Percentiles rank a stretch among this genome's conserved stretches.
Conservation (phyloP, 495 filamentous ascomycete species). For the Cetradonia linearis region DNA sequence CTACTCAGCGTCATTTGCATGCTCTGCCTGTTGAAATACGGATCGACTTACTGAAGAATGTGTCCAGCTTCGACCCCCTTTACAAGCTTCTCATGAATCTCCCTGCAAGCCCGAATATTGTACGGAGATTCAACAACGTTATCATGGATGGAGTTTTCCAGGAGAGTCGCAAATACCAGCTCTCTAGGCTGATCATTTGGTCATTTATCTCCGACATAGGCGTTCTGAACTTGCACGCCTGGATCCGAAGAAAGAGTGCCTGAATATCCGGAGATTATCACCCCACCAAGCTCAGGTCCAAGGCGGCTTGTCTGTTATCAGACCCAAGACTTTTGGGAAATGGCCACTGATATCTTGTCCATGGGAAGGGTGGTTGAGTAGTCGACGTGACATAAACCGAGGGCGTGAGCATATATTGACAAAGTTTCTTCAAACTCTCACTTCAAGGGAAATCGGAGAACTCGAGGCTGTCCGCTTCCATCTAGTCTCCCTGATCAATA, state of each 20-base stretch:
- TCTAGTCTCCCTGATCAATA: not conserved
- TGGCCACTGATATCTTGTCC: no score
- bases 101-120: not conserved
- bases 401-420: not conserved
- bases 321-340: no score
- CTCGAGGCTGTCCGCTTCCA: not conserved
- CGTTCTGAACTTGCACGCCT: not conserved
- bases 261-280: no score
- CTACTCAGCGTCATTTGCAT: no score
- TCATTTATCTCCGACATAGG: not conserved
- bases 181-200: not conserved
- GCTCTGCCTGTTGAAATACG: slow-evolving; percentile 2
- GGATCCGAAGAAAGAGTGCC: no score
- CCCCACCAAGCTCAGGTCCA: no score
- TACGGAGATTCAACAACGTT: not conserved
- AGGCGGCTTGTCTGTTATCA: not conserved
- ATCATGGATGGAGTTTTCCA: not conserved
- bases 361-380: not conserved
- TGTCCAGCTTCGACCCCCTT: not conserved
- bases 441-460: not conserved
- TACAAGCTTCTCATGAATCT: not conserved
- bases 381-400: not conserved
- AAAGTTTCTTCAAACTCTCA: not conserved
- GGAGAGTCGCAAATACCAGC: not conserved
- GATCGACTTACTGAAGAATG: not conserved